phyloP scores from a whole-genome alignment of 1,284 basidiomycete genomes.

The Meira nashicola region DNA sequence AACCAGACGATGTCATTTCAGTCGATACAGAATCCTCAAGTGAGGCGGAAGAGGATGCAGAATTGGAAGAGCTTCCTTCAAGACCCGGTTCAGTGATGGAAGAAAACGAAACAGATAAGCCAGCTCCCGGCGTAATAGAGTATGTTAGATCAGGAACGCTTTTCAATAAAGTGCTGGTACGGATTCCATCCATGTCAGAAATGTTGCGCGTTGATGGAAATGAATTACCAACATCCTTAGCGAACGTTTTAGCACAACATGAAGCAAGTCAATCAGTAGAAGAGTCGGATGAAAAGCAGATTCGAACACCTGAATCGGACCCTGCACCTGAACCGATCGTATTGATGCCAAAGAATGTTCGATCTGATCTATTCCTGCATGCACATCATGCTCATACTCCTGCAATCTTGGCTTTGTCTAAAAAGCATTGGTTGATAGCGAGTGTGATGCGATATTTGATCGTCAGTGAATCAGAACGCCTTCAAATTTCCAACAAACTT shows the following conservation, averaged over 20 bases:
- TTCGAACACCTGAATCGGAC: conserved; percentile 1
- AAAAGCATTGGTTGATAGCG: conserved; percentile 1
- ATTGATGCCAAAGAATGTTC: conserved; percentile 5
- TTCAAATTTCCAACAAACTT: not conserved
- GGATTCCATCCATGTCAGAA: conserved; percentile 22
- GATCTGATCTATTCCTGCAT: conserved; percentile 10
- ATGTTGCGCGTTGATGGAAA: conserved; percentile 22
- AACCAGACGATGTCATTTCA: conserved; percentile 36
- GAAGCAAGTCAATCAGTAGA: not conserved
- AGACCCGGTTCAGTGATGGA: conserved; percentile 26
- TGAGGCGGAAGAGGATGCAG: conserved; percentile 18
- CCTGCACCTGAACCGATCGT: conserved; percentile 2
- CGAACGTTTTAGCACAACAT: conserved; percentile 6
- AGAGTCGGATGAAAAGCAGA: not conserved
- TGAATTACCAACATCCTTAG: conserved; percentile 15
- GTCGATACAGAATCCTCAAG: conserved; percentile 34
- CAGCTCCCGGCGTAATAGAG: conserved; percentile 32
- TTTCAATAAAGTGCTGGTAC: conserved; percentile 22
- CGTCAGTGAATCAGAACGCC: not conserved
- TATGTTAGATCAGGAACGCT: conserved; percentile 31
- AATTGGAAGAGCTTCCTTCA: conserved; percentile 24
- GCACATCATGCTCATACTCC: conserved; percentile 9
- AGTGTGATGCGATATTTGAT: conserved; percentile 10
- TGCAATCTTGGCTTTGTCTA: conserved; percentile 2
- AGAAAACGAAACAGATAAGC: conserved; percentile 18